Conservation (phyloP, 1,139 yeast species). For the Taphrina populina region DNA sequence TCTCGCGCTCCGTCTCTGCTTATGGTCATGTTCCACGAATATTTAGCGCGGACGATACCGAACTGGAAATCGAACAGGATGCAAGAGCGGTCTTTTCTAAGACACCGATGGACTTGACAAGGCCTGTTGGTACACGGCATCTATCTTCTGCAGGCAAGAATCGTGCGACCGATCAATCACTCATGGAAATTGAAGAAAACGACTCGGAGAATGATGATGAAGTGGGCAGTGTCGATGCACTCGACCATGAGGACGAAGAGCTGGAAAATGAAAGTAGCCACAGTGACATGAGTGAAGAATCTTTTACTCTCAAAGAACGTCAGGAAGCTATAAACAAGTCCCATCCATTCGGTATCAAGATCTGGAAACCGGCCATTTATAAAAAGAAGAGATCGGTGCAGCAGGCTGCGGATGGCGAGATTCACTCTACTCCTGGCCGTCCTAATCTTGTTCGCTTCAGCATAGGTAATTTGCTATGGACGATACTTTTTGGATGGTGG, state of each 20-base stretch:
- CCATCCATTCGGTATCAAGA: constrained; percentile 96
- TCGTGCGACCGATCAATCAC: constrained; percentile 13
- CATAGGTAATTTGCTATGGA: constrained; percentile 39
- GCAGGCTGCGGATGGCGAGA: constrained; percentile 86
- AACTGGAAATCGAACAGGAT: constrained; percentile 33
- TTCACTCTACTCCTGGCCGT: constrained; percentile 71
- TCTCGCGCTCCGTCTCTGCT: constrained; percentile 1
- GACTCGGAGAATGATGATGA: constrained; percentile 27
- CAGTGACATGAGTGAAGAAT: constrained; percentile 27
- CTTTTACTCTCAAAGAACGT: constrained; percentile 56
- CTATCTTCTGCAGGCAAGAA: constrained; percentile 12
- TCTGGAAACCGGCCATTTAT: constrained; percentile 97
- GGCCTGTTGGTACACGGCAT: constrained; percentile 12
- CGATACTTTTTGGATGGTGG: constrained; percentile 37
- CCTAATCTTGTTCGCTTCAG: constrained; percentile 43
- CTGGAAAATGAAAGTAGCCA: constrained; percentile 26
- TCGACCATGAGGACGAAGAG: constrained; percentile 1
- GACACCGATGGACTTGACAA: constrained; percentile 5
- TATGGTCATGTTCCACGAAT: constrained; percentile 15
- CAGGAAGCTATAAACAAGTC: constrained; percentile 95
- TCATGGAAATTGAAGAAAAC: constrained; percentile 20
- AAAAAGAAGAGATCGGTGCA: constrained; percentile 91
- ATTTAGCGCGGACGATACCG: constrained; percentile 35
- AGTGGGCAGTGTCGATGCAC: constrained; percentile 4
- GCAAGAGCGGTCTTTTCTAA: constrained; percentile 28